These are phyloP conservation scores for Termitomyces bulborhizus DNA, from an alignment of 768 basidiomycete species.

Conservation along the genomic window DNA sequence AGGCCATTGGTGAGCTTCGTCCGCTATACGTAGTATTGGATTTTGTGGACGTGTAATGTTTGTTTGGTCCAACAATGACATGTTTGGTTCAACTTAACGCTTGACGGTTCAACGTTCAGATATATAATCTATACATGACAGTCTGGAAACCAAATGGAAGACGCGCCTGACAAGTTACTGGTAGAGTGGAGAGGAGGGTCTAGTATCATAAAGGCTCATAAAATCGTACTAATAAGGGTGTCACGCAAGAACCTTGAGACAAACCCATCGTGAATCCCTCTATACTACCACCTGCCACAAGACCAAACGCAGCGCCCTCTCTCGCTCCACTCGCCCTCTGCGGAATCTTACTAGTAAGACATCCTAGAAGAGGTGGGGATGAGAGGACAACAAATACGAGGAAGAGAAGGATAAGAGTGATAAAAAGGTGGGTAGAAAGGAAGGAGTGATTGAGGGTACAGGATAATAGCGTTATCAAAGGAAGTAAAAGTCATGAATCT, in stretches of 20 bases:
- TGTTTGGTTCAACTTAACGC: conserved; percentile 19
- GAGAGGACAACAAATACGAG: conserved; percentile 58
- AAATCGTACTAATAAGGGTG: conserved; percentile 4
- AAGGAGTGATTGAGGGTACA: conserved; percentile 11
- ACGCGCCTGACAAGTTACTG: conserved; percentile 10
- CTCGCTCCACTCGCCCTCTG: conserved; percentile 56
- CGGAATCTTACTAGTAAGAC: conserved; percentile 19
- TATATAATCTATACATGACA: conserved; percentile 12
- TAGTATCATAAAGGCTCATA: conserved; percentile 10
- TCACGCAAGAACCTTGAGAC: not conserved
- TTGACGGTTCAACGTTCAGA: not conserved
- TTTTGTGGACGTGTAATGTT: conserved; percentile 35
- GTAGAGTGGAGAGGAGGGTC: not conserved
- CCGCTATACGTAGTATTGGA: conserved; percentile 7
- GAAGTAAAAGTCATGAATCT: conserved; percentile 16
- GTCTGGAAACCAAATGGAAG: not conserved
- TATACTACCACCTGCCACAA: conserved; percentile 15
- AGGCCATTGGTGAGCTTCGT: conserved; percentile 32
- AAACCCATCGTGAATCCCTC: conserved; percentile 8
- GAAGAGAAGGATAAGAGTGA: conserved; percentile 8
- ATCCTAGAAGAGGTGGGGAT: conserved; percentile 48
- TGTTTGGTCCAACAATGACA: conserved; percentile 23
- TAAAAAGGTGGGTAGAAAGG: conserved; percentile 11
- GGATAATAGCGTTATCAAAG: conserved; percentile 1
- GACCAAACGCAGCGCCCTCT: conserved; percentile 64